Evolutionary conservation across 306 rosid species (phyloP).

Genomic region (Sindora glabra): DNA sequence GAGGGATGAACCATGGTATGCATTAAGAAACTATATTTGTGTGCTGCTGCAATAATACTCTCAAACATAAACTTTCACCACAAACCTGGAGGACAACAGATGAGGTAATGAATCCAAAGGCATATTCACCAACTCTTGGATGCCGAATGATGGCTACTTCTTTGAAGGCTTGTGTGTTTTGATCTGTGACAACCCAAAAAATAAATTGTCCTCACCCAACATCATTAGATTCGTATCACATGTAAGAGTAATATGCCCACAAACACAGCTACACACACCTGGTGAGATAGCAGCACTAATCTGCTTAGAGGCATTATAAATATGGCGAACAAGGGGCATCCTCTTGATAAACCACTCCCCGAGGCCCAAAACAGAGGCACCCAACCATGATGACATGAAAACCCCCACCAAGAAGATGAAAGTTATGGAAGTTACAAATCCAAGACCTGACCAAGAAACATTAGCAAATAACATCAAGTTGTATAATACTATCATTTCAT

Average conservation of each 20-base stretch:
- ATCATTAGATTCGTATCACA: neutral
- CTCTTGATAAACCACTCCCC: conserved; percentile 94
- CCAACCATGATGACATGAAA: conserved; percentile 97
- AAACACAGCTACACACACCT: conserved; percentile 56
- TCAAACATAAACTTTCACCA: neutral
- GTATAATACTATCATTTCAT: no score
- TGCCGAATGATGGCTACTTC: conserved; percentile 92
- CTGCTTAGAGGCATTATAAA: conserved; percentile 90
- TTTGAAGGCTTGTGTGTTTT: conserved; percentile 86
- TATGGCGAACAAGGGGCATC: conserved; percentile 90
- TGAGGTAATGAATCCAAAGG: conserved; percentile 88
- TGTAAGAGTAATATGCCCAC: neutral
- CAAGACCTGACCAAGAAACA: conserved; percentile 53
- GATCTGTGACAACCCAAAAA: conserved; percentile 40
- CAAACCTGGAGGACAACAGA: conserved; percentile 74
- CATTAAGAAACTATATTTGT: no score
- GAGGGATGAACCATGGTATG: no score
- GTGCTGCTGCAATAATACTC: no score
- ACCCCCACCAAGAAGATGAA: conserved; percentile 90
- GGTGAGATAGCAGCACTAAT: conserved; percentile 92
- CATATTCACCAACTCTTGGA: conserved; percentile 94
- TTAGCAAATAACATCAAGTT: no score
- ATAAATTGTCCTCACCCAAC: conserved; percentile 9
- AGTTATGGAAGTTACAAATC: conserved; percentile 76
- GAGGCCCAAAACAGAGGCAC: conserved; percentile 80